These are phyloP conservation scores for Trametes cubensis DNA, from an alignment of 768 basidiomycete species.

Conservation along the genomic window DNA sequence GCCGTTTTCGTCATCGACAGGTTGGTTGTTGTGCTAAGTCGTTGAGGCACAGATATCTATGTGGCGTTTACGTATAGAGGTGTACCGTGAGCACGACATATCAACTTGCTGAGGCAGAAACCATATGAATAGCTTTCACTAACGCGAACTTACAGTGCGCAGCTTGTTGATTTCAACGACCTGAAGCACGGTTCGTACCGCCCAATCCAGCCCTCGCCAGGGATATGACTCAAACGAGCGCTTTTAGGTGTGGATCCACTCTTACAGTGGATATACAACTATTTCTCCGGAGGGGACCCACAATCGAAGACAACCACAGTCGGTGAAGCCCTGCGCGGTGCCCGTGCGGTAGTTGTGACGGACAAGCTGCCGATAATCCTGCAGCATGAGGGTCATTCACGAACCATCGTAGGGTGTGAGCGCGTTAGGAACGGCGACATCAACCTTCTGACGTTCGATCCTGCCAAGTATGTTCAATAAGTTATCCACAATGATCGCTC, in stretches of 20 bases:
- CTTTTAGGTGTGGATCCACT: constrained; percentile 38
- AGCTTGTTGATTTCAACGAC: constrained; percentile 65
- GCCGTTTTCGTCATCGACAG: too few relatives aligned
- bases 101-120: background rate
- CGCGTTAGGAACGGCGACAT: constrained; percentile 55
- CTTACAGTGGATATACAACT: constrained; percentile 72
- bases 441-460: constrained; percentile 79
- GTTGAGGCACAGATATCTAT: constrained; percentile 59
- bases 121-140: too few relatives aligned
- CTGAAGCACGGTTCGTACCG: constrained; percentile 47
- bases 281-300: constrained; percentile 50
- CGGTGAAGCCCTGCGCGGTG: constrained; percentile 54
- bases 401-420: constrained; percentile 85
- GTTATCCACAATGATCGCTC: too few relatives aligned
- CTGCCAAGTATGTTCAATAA: constrained; percentile 53
- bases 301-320: constrained; percentile 38
- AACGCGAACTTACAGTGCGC: constrained; percentile 42
- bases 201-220: background rate
- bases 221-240: background rate
- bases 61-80: constrained; percentile 77
- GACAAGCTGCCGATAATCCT: constrained; percentile 80
- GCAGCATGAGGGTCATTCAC: constrained; percentile 85
- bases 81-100: constrained; percentile 76
- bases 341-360: constrained; percentile 56
- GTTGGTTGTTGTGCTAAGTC: background rate